Evolutionary conservation across 306 rosid genomes (phyloP).

Genomic region (Pterocarpus santalinus): DNA sequence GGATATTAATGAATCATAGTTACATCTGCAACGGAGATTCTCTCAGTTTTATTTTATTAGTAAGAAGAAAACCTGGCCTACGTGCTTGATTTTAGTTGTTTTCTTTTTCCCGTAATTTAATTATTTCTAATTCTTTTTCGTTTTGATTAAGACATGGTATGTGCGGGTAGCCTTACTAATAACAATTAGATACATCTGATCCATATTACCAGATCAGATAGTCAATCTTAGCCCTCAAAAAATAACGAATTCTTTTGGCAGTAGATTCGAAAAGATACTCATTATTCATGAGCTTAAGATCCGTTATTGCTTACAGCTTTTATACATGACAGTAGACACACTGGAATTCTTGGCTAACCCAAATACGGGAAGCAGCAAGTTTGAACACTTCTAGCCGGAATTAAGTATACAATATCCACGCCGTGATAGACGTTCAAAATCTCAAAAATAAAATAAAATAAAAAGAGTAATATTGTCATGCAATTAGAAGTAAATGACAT

Average conservation of each 20-base stretch:
- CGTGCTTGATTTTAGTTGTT: slow-evolving; percentile 21
- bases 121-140: slow-evolving; percentile 5
- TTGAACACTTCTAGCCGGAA: background rate
- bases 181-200: slow-evolving; percentile 31
- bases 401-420: no score
- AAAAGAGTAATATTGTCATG: no score
- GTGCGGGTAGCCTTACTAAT: slow-evolving; percentile 28
- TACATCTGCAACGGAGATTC: slow-evolving; percentile 40
- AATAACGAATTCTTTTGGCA: slow-evolving; percentile 21
- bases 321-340: background rate
- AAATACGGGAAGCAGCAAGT: background rate
- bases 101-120: background rate
- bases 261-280: slow-evolving; percentile 28
- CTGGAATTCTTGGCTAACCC: background rate
- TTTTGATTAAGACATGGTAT: no score
- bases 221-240: slow-evolving; percentile 23
- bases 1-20: slow-evolving; percentile 46
- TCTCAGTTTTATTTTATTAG: slow-evolving; percentile 25
- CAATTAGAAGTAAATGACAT: no score
- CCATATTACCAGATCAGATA: slow-evolving; percentile 21
- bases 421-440: no score
- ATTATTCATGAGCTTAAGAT: slow-evolving; percentile 15
- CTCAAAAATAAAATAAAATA: no score
- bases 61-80: slow-evolving; percentile 12
- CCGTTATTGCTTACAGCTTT: slow-evolving; percentile 29